A percentile compares a stretch with the other conserved stretches of the same genome.
Evolutionary conservation across 2,329 filamentous ascomycete genomes (phyloP).

Genomic region (Calonectria honghensis): DNA sequence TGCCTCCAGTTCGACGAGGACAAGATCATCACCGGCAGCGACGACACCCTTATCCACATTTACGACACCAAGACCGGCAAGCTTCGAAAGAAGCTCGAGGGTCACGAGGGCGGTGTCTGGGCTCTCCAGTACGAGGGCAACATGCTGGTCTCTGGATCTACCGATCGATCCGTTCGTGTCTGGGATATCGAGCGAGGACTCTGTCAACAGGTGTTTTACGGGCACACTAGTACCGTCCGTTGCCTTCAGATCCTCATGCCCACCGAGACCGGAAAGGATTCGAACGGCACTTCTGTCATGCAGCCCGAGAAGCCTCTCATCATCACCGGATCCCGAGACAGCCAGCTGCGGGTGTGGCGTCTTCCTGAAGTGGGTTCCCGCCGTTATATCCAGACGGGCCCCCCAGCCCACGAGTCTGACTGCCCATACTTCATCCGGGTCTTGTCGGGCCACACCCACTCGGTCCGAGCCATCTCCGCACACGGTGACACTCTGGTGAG

Average conservation of each 20-base stretch:
- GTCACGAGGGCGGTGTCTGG: slow-evolving; percentile 98
- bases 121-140: slow-evolving; percentile 97
- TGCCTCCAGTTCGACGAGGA: slow-evolving; percentile 98
- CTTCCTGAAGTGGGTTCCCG: slow-evolving; percentile 87
- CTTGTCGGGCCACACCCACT: slow-evolving; percentile 90
- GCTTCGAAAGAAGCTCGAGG: slow-evolving; percentile 87
- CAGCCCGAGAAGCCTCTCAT: slow-evolving; percentile 96
- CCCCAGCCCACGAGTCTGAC: slow-evolving; percentile 83
- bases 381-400: slow-evolving; percentile 85
- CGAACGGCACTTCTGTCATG: slow-evolving; percentile 85
- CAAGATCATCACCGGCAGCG: slow-evolving; percentile 97
- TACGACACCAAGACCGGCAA: slow-evolving; percentile 98
- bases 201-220: slow-evolving; percentile 97
- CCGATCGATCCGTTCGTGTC: slow-evolving; percentile 97
- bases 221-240: slow-evolving; percentile 96
- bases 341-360: slow-evolving; percentile 94
- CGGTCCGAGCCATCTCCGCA: slow-evolving; percentile 95
- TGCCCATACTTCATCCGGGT: slow-evolving; percentile 97
- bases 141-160: slow-evolving; percentile 95
- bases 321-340: slow-evolving; percentile 97
- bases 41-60: slow-evolving; percentile 97
- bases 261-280: slow-evolving; percentile 81
- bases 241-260: slow-evolving; percentile 97
- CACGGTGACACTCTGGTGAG: slow-evolving; percentile 97
- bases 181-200: slow-evolving; percentile 97